phyloP scores from a whole-genome alignment of 2,329 filamentous ascomycete genomes.

The Aureobasidium namibiae region DNA sequence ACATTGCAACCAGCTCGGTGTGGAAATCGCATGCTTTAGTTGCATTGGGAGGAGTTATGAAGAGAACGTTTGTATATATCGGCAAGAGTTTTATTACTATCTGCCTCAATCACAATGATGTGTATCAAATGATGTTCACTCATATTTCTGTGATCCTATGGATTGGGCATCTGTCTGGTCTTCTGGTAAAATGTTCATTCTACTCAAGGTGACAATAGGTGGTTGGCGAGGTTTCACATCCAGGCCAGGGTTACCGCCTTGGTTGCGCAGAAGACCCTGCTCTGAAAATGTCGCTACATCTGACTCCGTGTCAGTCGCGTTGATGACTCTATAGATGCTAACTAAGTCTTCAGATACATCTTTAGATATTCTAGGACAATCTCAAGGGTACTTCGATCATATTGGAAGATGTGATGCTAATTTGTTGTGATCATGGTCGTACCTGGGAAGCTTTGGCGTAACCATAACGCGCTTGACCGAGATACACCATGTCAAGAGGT shows the following conservation, averaged over 20 bases:
- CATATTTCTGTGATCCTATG: no score
- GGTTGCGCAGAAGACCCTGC: neutral
- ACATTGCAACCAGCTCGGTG: neutral
- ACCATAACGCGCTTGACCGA: neutral
- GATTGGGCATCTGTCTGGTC: no score
- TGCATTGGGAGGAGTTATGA: constrained; percentile 7
- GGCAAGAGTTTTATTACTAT: neutral
- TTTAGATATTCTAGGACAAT: no score
- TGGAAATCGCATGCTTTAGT: neutral
- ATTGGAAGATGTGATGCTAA: neutral
- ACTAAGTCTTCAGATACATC: no score
- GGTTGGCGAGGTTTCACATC: neutral
- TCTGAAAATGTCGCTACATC: neutral
- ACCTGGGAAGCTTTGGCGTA: neutral
- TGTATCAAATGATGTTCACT: no score
- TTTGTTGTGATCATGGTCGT: neutral
- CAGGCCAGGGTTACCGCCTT: neutral
- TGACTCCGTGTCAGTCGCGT: neutral
- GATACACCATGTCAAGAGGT: neutral
- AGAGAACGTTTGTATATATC: neutral
- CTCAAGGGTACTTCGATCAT: no score
- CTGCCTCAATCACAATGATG: neutral
- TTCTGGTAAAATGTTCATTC: no score
- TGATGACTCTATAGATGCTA: no score
- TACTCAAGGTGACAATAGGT: neutral